phyloP scores from a whole-genome alignment of 805 yeast genomes.

The Ogataea minuta region DNA sequence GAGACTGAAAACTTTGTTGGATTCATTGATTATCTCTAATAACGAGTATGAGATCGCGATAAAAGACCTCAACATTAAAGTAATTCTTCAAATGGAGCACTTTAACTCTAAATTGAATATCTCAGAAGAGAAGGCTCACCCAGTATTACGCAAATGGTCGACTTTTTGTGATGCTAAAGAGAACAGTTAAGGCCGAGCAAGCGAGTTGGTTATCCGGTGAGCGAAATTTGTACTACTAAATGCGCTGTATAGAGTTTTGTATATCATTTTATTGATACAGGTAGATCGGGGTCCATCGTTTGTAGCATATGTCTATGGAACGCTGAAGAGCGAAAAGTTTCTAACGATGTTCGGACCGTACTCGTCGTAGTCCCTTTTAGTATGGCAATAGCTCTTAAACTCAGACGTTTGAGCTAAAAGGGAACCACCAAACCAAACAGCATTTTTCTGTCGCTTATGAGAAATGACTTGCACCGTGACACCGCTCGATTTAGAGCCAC shows the following conservation, averaged over 20 bases:
- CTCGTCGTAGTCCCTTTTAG: constrained; percentile 96
- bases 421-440: constrained; percentile 99
- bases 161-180: constrained; percentile 12
- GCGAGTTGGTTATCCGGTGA: too few relatives aligned
- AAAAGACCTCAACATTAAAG: constrained; percentile 55
- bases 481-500: constrained; percentile 82
- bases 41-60: constrained; percentile 37
- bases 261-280: constrained; percentile 1
- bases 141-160: constrained; percentile 29
- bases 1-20: constrained; percentile 24
- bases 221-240: too few relatives aligned
- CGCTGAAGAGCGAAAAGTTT: constrained; percentile 91
- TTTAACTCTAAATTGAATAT: constrained; percentile 52
- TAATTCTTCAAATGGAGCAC: constrained; percentile 51
- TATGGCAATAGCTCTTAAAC: constrained; percentile 93
- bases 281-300: background rate
- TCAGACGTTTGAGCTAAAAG: constrained; percentile 95
- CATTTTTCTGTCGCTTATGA: constrained; percentile 96
- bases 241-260: background rate
- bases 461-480: constrained; percentile 95
- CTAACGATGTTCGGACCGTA: constrained; percentile 97
- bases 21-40: constrained; percentile 7
- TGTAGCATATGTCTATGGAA: constrained; percentile 49
- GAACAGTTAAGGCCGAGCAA: background rate
- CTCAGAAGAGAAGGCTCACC: constrained; percentile 29